Base-by-base conservation (phyloP, 2,329 filamentous ascomycete genomes). In the Penicillium sclerotigenum region DNA sequence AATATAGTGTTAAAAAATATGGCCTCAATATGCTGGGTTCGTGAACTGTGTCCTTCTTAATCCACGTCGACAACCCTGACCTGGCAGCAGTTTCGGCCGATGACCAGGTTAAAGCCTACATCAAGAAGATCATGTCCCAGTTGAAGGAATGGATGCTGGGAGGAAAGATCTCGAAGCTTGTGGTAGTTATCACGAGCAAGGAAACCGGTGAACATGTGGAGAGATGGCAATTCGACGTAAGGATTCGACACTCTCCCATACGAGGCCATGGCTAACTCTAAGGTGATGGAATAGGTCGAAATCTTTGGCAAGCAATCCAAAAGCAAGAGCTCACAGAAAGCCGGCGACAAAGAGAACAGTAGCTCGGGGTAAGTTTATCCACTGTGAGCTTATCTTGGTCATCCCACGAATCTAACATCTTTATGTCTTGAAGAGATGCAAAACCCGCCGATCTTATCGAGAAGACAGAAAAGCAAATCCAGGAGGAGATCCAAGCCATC, bases 51-150 rank as follows among this genome's bases (percentile, higher is more conserved):
- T 13, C 18, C 18, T 18, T 6, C 20, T 14, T n/a, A 31, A 45
- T 22, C 26, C n/a, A 14, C 11, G 5, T n/a, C 31, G 3, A 24
- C 28, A 43, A 26, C 16, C 31, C 54, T 53, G 56, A 54, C 47
- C 26, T 54, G 40, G 57, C 67, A 43, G 65, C 59, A 87, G 92
- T 97, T 49, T 95, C 93, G 31, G 86, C 91, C 61, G 94, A 99
- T 73, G 94, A 97, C 79, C 93, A 99, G 78, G 94, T 99, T 72
- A 96, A 96, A 77, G 91, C 92, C 31, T 99, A 99, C 78, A 96
- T 99, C 81, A 97, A 96, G 77, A 96, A 95, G 78, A 97, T 99
- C 79, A 99, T 97, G 92, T 87, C 87, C 28, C 94, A 99, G 76
- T 85, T 99, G 56, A 93, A 95, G 79, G 91, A 90, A 73, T 99